These are phyloP conservation scores for Phytophthora fragariae DNA, from an alignment of 352 stramenopile species.

Conservation along the genomic window DNA sequence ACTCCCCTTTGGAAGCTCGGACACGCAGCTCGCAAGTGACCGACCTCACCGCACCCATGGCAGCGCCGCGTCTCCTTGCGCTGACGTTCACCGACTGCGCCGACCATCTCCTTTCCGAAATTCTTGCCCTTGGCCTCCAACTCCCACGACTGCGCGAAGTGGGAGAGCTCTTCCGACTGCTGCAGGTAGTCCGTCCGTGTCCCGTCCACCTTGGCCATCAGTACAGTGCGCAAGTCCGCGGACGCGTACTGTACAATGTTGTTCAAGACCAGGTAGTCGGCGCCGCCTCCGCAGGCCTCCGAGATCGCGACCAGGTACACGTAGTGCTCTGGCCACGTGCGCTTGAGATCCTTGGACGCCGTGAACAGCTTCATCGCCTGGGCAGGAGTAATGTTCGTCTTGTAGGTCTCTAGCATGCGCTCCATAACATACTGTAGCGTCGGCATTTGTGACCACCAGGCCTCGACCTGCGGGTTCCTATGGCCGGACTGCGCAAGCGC, in stretches of 20 bases:
- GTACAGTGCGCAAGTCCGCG: slow-evolving; percentile 9
- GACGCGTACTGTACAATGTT: slow-evolving; percentile 29
- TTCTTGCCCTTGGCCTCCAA: neutral
- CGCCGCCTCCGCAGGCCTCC: neutral
- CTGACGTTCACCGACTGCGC: too few relatives aligned
- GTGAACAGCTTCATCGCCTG: slow-evolving; percentile 8
- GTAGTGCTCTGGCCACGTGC: slow-evolving; percentile 9
- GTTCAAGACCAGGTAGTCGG: slow-evolving; percentile 25
- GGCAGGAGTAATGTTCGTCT: slow-evolving; percentile 5
- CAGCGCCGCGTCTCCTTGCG: too few relatives aligned
- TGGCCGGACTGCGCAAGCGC: neutral
- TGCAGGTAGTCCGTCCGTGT: slow-evolving; percentile 5
- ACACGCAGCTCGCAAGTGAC: neutral
- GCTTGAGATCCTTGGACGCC: neutral
- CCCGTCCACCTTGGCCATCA: slow-evolving; percentile 18
- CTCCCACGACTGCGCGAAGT: slow-evolving; percentile 2
- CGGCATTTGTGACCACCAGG: neutral
- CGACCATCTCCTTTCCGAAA: too few relatives aligned
- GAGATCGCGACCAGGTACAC: slow-evolving; percentile 13
- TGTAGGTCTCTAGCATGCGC: slow-evolving; percentile 5
- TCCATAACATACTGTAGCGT: slow-evolving; percentile 12
- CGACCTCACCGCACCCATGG: slow-evolving; percentile 1
- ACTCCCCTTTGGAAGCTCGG: neutral
- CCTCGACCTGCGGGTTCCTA: too few relatives aligned
- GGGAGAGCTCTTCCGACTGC: slow-evolving; percentile 1